These are phyloP conservation scores for Xylaria longipes DNA, from an alignment of 495 filamentous ascomycete genomes.

Conservation along the genomic window DNA sequence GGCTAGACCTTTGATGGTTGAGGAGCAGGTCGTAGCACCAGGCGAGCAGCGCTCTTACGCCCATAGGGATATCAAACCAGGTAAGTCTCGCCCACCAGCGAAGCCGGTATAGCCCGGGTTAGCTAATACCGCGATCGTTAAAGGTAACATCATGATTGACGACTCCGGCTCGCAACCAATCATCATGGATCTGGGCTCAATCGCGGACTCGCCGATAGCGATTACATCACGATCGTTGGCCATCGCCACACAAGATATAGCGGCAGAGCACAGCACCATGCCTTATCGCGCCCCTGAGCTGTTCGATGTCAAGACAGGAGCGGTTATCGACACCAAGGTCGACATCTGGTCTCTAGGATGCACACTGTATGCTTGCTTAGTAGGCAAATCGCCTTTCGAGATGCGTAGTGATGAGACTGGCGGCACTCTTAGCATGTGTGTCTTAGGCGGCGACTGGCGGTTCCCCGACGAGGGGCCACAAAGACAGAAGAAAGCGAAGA, in stretches of 20 bases:
- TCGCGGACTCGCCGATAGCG: constrained; percentile 86
- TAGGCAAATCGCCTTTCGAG: constrained; percentile 96
- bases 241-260: constrained; percentile 88
- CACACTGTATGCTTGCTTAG: constrained; percentile 93
- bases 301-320: constrained; percentile 96
- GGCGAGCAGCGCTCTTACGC: constrained; percentile 84
- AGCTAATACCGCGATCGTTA: constrained; percentile 30
- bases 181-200: constrained; percentile 96
- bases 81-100: constrained; percentile 50
- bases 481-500: constrained; percentile 63
- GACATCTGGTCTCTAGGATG: constrained; percentile 98
- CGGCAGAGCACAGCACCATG: constrained; percentile 97
- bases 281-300: constrained; percentile 97
- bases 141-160: constrained; percentile 95
- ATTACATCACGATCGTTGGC: constrained; percentile 93
- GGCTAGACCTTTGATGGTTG: constrained; percentile 81
- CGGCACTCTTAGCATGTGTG: constrained; percentile 88
- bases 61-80: constrained; percentile 97
- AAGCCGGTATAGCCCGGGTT: constrained; percentile 1
- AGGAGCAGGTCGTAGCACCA: constrained; percentile 75
- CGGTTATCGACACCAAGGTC: constrained; percentile 92
- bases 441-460: constrained; percentile 89
- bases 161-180: constrained; percentile 87
- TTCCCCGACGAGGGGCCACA: constrained; percentile 81
- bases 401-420: constrained; percentile 94